A percentile compares a stretch with the other conserved stretches of the same genome.
Evolutionary conservation across 345 rosid genomes (phyloP).

Genomic region (Brassica nigra): DNA sequence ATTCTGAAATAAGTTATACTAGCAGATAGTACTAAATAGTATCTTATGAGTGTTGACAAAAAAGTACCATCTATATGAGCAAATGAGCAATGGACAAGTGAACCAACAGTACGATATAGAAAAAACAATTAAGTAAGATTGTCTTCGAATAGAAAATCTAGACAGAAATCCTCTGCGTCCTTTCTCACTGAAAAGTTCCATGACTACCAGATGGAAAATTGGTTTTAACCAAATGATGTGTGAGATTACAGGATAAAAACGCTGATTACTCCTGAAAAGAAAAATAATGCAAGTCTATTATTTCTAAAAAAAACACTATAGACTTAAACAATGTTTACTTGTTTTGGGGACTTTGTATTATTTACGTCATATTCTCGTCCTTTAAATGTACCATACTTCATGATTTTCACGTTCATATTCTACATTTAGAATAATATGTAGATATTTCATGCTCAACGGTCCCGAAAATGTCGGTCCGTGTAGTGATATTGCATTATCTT

Average conservation of each 20-base stretch:
- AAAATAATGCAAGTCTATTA: background rate
- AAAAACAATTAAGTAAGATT: background rate
- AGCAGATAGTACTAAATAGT: background rate
- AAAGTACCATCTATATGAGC: background rate
- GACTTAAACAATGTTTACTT: constrained; percentile 7
- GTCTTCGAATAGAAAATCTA: background rate
- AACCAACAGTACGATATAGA: constrained; percentile 12
- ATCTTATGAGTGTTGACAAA: background rate
- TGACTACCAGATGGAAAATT: background rate
- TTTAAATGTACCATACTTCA: constrained; percentile 16
- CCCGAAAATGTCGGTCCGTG: constrained; percentile 29
- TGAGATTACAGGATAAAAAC: background rate
- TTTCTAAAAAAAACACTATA: background rate
- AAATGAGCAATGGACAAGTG: constrained; percentile 17
- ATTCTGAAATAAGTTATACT: background rate
- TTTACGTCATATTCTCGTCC: constrained; percentile 31
- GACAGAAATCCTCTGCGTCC: background rate
- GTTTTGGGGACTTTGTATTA: constrained; percentile 15
- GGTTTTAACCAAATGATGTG: background rate
- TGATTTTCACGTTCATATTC: constrained; percentile 36
- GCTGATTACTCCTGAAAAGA: background rate
- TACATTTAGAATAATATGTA: constrained; percentile 17
- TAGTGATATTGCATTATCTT: constrained; percentile 14
- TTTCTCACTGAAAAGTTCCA: background rate
- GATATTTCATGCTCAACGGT: constrained; percentile 14